Evolutionary conservation across 2,329 filamentous ascomycete genomes (phyloP).

Genomic region (Dryadomyces quercus-mongolicae): DNA sequence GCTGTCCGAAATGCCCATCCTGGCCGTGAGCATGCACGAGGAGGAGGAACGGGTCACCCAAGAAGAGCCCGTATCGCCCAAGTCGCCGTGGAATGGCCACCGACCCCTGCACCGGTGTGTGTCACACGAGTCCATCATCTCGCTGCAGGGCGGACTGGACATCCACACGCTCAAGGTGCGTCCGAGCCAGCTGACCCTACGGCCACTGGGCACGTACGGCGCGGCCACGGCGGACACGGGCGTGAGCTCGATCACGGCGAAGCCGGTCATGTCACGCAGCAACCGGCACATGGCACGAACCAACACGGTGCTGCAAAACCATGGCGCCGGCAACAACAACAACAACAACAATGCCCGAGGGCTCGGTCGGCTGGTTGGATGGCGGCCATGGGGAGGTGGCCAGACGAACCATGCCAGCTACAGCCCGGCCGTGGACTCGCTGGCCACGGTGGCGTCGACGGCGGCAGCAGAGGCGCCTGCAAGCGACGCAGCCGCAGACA

Average conservation of each 20-base stretch:
- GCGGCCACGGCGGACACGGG: conserved; percentile 39
- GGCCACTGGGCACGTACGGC: conserved; percentile 32
- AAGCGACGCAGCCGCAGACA: not conserved
- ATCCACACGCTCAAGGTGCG: conserved; percentile 71
- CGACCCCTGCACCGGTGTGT: conserved; percentile 49
- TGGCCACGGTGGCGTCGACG: not conserved
- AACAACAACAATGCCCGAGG: conserved; percentile 7
- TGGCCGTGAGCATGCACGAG: not conserved
- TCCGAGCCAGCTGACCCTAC: conserved; percentile 59
- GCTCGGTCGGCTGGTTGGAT: conserved; percentile 18
- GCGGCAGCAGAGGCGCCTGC: no score
- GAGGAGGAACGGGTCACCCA: not conserved
- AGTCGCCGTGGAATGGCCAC: not conserved
- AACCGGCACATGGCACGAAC: conserved; percentile 31
- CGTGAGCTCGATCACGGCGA: conserved; percentile 46
- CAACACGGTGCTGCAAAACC: conserved; percentile 47
- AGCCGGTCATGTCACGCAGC: conserved; percentile 38
- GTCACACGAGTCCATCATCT: conserved; percentile 85
- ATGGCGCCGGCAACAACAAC: no score
- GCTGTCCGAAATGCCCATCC: not conserved
- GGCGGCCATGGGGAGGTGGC: conserved; percentile 34
- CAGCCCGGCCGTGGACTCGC: not conserved
- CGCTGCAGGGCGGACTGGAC: conserved; percentile 75
- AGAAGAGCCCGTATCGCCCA: not conserved
- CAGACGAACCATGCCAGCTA: not conserved